A percentile compares a stretch with the other conserved stretches of the same genome.
phyloP scores from a whole-genome alignment of 2,329 filamentous ascomycete species.

The Hymenoscyphus linearis region DNA sequence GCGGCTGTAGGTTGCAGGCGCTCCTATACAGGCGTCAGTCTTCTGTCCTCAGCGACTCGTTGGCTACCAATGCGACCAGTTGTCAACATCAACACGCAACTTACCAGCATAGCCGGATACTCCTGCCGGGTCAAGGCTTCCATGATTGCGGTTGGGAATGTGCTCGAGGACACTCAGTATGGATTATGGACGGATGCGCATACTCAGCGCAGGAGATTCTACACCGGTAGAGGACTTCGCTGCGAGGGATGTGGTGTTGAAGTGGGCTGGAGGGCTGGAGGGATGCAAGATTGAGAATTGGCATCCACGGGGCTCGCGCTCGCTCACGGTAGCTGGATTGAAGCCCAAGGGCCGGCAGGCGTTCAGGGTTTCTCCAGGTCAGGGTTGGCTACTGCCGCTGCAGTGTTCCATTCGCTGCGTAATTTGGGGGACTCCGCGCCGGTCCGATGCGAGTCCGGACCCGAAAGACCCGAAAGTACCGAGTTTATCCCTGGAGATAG shows the following conservation, averaged over 20 bases:
- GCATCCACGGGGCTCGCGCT: neutral
- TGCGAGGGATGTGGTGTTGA: conserved; percentile 9
- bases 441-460: no score
- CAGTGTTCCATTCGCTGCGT: neutral
- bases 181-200: conserved; percentile 24
- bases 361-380: neutral
- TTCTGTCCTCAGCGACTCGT: conserved; percentile 12
- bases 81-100: conserved; percentile 32
- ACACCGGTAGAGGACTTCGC: conserved; percentile 7
- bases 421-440: neutral
- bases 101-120: conserved; percentile 92
- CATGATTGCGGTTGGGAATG: conserved; percentile 43
- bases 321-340: no score
- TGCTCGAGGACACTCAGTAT: conserved; percentile 21
- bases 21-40: conserved; percentile 48
- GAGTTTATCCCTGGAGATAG: no score
- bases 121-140: conserved; percentile 78
- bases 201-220: conserved; percentile 22
- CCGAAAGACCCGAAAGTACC: no score
- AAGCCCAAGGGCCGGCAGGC: neutral
- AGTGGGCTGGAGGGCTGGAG: neutral
- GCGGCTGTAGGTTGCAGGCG: conserved; percentile 78
- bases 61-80: conserved; percentile 16
- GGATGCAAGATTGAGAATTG: neutral
- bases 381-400: neutral